phyloP scores from a whole-genome alignment of 139 green algal genomes.

The Zygnema circumcarinatum region DNA sequence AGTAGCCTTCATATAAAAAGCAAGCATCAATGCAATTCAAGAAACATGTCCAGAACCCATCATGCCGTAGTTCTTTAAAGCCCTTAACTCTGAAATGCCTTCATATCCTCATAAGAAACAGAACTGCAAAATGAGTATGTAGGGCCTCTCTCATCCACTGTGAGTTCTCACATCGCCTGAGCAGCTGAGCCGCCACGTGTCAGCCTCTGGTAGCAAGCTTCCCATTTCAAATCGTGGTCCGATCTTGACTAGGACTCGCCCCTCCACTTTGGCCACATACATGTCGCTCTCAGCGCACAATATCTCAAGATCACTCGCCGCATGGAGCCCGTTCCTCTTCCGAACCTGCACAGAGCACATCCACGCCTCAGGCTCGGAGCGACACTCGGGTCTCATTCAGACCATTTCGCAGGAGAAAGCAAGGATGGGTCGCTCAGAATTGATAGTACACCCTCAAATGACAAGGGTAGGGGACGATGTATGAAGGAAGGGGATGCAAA shows the following conservation, averaged over 20 bases:
- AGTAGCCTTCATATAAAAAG: too few relatives aligned
- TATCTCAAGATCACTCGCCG: neutral
- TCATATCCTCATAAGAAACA: too few relatives aligned
- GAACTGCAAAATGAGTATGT: too few relatives aligned
- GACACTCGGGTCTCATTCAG: neutral
- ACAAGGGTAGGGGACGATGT: too few relatives aligned
- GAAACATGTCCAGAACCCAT: too few relatives aligned
- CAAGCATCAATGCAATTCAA: too few relatives aligned
- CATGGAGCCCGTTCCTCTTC: slow-evolving; percentile 55
- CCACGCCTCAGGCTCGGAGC: too few relatives aligned
- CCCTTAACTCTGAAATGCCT: too few relatives aligned
- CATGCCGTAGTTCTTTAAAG: too few relatives aligned
- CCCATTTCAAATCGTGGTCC: slow-evolving; percentile 36
- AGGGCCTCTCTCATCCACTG: too few relatives aligned
- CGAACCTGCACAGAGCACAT: too few relatives aligned
- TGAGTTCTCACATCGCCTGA: neutral
- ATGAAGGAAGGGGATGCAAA: too few relatives aligned
- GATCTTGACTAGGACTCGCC: slow-evolving; percentile 46
- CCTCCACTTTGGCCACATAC: slow-evolving; percentile 41
- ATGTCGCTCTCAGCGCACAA: slow-evolving; percentile 40
- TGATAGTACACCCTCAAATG: neutral
- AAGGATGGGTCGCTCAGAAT: neutral
- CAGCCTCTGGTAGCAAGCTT: neutral
- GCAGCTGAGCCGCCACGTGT: neutral
- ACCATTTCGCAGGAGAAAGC: neutral